Evolutionary conservation across 2,329 filamentous ascomycete genomes (phyloP), one percentile per base, ranked within the genome.

Genomic region (Pseudogymnoascus verrucosus): DNA sequence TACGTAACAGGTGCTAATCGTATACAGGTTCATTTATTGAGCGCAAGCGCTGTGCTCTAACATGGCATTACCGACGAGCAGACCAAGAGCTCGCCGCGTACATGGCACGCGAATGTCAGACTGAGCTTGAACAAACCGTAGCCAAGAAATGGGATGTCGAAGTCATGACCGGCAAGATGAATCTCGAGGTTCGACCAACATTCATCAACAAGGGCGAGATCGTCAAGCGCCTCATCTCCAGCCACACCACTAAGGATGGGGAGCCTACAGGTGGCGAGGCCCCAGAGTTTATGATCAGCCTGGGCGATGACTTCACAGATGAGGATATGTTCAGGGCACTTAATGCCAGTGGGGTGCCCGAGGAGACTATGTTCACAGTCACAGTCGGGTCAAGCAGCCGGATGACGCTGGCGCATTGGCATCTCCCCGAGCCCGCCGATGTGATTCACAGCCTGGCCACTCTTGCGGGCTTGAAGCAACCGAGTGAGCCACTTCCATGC

Each of bases 161-260:
- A 71, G 92, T 99, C 65, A 98, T 98, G 92, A 85, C 87, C 0
- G 95, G 95, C 70, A 99, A 98, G 78, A 93, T 93, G 66, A 98
- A 98, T 74, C 82, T 99, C 26, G 95, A 99, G 76, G 93, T 98
- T 34, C 88, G 95, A n/a, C 93, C 93, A 28, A 93, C 88, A 0
- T 96, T 96, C 72, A 92, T 99, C 78, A 98, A 98, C 82, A 99
- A 99, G 80, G 95, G 95, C 31, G 92, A 96, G 76, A 98, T 98
- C 68, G 90, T 88, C 14, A 93, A 91, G 78, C 86, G 88, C 5
- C 82, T 99, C 16, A 87, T 98, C 39, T 79, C 84, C 21, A 86
- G 87, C 59, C 96, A 96, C 75, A 57, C 26, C 26, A 12, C 26
- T 28, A 34, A 19, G n/a, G 39, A 72, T 3, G 77, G 79, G 5